Evolutionary conservation across 768 basidiomycete species (phyloP).

Genomic region (Lactarius akahatsu): DNA sequence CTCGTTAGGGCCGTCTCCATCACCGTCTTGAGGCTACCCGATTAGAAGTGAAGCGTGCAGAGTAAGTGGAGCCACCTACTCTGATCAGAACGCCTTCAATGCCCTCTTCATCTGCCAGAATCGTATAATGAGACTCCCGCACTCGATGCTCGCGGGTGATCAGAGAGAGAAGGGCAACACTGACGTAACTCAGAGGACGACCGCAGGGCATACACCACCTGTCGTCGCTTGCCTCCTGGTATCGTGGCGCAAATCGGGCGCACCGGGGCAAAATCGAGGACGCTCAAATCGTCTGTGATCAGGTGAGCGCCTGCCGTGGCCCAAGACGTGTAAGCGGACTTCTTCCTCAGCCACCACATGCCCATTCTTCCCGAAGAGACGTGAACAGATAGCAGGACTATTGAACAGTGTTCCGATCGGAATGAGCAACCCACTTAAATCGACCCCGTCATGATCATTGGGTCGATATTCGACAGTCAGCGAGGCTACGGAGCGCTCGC

Average conservation of each 20-base stretch:
- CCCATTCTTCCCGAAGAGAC: background rate
- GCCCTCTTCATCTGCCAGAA: background rate
- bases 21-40: background rate
- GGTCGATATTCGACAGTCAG: background rate
- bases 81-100: background rate
- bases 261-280: background rate
- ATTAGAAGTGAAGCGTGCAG: constrained; percentile 3
- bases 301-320: background rate
- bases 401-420: background rate
- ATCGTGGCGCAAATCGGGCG: background rate
- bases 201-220: background rate
- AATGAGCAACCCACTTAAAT: background rate
- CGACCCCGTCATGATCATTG: background rate
- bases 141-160: constrained; percentile 19
- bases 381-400: background rate
- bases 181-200: background rate
- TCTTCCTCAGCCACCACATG: too few relatives aligned
- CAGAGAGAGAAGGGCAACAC: background rate
- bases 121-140: background rate
- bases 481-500: background rate
- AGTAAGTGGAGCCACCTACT: background rate
- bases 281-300: background rate
- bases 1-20: background rate
- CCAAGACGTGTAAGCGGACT: background rate
- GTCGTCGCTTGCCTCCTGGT: background rate